Evolutionary conservation across 164 flowering plant genomes (phyloP), one percentile per base, ranked within the genome.

Genomic region (Amborella trichopoda): DNA sequence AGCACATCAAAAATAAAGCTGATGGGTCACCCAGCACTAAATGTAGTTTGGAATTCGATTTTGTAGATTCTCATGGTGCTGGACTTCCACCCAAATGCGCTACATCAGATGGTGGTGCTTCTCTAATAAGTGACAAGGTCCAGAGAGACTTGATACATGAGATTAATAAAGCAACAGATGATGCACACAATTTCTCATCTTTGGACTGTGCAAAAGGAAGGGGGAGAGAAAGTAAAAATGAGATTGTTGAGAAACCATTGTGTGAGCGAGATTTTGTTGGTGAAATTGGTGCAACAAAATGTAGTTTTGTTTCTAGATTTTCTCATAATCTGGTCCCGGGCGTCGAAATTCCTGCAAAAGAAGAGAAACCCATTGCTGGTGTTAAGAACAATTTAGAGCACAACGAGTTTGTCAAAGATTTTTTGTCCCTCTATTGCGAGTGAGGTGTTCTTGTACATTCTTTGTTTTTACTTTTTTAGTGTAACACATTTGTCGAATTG

Each of bases 341-440:
- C n/a, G n/a, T n/a, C n/a, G n/a, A n/a, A n/a, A n/a, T 12, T 52
- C 21, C 14, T 33, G 50, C 2, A 3, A 54, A 46, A 28, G 68
- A 53, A 32, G 26, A 43, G 37, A 39, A 43, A 4, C 54, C 22
- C 33, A 46, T 50, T 10, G 44, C 36, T 21, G 46, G 62, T 21
- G 63, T 38, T 23, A 49, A 24, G 6, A 62, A 59, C 26, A 71
- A 70, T 44, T 46, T 71, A 23, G 84, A 90, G 49, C 66, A 77
- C 13, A 75, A 67, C 52, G 59, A 69, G 47, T 80, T 80, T 62
- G 78, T 89, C 8, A 55, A 71, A 23, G 73, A 74, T 17, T 81
- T 76, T 51, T 54, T 90, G 61, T 81, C 96, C 26, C 36, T 81
- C 39, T 83, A 80, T 66, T 86, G 89, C 59, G 59, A 94, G 98